A percentile compares a stretch with the other conserved stretches of the same genome.
Conservation (phyloP, 768 basidiomycete species). For the Boletus bicolor region DNA sequence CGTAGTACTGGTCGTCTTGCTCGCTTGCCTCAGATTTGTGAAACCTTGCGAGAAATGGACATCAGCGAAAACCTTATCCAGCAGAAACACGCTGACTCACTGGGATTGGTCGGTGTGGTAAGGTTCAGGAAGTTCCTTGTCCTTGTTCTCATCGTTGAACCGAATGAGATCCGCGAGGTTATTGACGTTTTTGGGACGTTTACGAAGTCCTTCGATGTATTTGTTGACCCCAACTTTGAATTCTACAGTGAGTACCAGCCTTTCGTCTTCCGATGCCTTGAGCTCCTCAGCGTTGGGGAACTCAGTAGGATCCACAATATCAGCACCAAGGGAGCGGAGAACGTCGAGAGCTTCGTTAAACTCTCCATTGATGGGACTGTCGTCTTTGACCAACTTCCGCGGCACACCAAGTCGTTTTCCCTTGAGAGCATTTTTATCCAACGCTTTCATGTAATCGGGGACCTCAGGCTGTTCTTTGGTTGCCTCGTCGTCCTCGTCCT, state of each 20-base stretch:
- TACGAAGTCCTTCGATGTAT: constrained; percentile 44
- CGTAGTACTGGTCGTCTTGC: constrained; percentile 36
- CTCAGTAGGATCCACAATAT: constrained; percentile 61
- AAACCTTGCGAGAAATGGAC: constrained; percentile 13
- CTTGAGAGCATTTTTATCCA: constrained; percentile 44
- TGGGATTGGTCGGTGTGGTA: constrained; percentile 35
- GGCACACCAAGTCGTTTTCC: constrained; percentile 58
- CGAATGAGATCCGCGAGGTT: constrained; percentile 54
- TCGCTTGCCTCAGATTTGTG: constrained; percentile 21
- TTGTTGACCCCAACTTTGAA: constrained; percentile 59
- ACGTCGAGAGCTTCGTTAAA: constrained; percentile 40
- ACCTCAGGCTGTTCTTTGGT: constrained; percentile 51
- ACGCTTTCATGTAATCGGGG: constrained; percentile 55
- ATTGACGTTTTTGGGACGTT: constrained; percentile 55
- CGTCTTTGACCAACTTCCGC: constrained; percentile 30
- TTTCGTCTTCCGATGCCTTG: constrained; percentile 45
- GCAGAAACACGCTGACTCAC: constrained; percentile 19
- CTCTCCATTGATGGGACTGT: constrained; percentile 28
- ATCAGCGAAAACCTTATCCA: background rate
- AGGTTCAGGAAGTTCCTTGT: constrained; percentile 42
- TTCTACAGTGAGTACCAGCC: constrained; percentile 49
- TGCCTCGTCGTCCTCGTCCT: constrained; percentile 50
- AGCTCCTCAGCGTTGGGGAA: constrained; percentile 53
- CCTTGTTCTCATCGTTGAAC: constrained; percentile 52
- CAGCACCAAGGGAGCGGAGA: constrained; percentile 40